Evolutionary conservation across 345 rosid species (phyloP), one percentile per base, ranked within the genome.

Genomic region (Brassica napus): DNA sequence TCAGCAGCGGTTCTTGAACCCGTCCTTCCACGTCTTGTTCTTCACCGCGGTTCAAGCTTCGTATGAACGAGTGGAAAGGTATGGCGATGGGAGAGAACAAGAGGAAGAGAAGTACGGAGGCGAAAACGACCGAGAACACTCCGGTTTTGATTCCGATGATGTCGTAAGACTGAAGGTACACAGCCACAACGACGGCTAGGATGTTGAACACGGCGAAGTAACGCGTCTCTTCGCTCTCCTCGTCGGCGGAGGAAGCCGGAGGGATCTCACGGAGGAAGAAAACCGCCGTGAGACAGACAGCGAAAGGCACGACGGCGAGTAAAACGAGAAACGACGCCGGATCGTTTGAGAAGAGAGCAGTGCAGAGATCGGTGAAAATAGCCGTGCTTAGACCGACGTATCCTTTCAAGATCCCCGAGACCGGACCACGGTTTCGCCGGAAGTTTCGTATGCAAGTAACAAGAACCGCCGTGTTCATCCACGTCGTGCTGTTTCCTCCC

Each of bases 401-500:
- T 4, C 98, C 98, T 71, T 94, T 94, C 82, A 94, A 83, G 70
- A 94, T 90, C 15, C 99, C 99, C 1, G 99, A 89, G 28, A 94
- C 98, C 0, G 99, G 98, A 4, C 99, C 99, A 4, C 99, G 86
- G 85, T 93, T 91, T 39, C 88, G 80, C 30, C 97, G 84, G 86
- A 94, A 94, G 68, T 94, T 94, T 0, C 98, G 88, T 28, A 94
- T 90, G 77, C 99, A 94, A 0, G 96, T 93, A 32, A 94, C 98
- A 1, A 94, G 75, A 44, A 93, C 87, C 54, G 97, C 97, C 49
- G 97, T 94, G 91, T 94, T 94, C 98, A 94, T 94, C 98, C 98
- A 94, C 47, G 98, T 94, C 2, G 95, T 88, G 69, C 97, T 92
- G 87, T 94, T 94, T 24, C 98, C 98, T 75, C 98, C 98, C 86